Percentiles rank a stretch among this genome's conserved stretches.
phyloP scores from a whole-genome alignment of 1,284 basidiomycete species.

The Hortiboletus rubellus region DNA sequence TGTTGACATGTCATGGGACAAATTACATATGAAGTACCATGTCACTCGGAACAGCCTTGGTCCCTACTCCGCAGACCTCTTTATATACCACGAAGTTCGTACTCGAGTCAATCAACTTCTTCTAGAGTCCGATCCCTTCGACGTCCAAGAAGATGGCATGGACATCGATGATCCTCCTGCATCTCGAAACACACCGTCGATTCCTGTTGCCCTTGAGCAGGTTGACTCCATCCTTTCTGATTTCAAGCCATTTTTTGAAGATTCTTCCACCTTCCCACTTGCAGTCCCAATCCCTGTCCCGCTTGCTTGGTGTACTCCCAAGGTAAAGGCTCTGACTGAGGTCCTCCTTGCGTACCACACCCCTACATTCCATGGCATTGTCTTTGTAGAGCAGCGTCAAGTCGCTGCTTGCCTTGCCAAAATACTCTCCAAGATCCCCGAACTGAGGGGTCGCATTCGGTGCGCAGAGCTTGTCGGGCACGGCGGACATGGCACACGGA shows the following conservation, averaged over 20 bases:
- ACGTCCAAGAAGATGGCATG: constrained; percentile 25
- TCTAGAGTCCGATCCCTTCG: constrained; percentile 28
- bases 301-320: constrained; percentile 69
- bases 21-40: constrained; percentile 58
- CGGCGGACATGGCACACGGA: constrained; percentile 37
- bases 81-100: constrained; percentile 60
- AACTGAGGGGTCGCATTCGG: constrained; percentile 55
- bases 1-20: constrained; percentile 52
- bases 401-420: constrained; percentile 69
- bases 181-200: constrained; percentile 15
- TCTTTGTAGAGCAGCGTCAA: constrained; percentile 83
- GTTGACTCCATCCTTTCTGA: constrained; percentile 52
- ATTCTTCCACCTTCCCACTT: constrained; percentile 22
- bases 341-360: constrained; percentile 57
- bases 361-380: constrained; percentile 69
- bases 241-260: constrained; percentile 53
- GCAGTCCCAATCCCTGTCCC: constrained; percentile 44
- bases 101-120: constrained; percentile 45
- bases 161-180: constrained; percentile 24
- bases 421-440: constrained; percentile 59
- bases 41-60: constrained; percentile 55
- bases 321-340: constrained; percentile 61
- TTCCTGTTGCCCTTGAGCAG: constrained; percentile 43
- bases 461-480: constrained; percentile 73
- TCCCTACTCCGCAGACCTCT: constrained; percentile 58